These are phyloP conservation scores for Dictyophora rubrovolvata DNA, from an alignment of 768 basidiomycete genomes.

Conservation along the genomic window DNA sequence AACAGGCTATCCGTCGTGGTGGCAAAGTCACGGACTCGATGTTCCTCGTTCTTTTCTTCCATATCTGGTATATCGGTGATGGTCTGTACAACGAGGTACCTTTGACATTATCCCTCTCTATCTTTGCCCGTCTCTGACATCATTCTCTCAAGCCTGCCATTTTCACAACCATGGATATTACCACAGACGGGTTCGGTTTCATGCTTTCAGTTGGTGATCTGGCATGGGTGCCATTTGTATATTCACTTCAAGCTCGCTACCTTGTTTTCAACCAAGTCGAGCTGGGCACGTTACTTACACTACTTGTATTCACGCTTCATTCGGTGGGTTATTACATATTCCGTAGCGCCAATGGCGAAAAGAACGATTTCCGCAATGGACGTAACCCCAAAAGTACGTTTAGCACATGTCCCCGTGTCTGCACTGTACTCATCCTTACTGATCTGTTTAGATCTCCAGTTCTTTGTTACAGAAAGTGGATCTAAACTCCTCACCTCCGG, in stretches of 20 bases:
- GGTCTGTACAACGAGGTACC: conserved; percentile 82
- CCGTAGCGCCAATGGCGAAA: conserved; percentile 79
- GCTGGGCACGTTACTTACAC: conserved; percentile 51
- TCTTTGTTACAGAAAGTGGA: conserved; percentile 72
- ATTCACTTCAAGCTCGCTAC: conserved; percentile 88
- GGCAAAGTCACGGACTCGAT: conserved; percentile 78
- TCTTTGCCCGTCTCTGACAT: neutral
- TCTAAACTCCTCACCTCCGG: conserved; percentile 88
- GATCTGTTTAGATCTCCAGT: conserved; percentile 61
- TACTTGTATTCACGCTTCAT: conserved; percentile 54
- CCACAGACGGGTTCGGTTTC: conserved; percentile 95
- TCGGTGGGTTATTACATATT: conserved; percentile 84
- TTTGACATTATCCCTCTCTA: conserved; percentile 7
- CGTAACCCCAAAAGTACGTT: conserved; percentile 82
- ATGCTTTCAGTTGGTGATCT: conserved; percentile 95
- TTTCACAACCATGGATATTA: conserved; percentile 96
- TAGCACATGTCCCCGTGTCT: neutral
- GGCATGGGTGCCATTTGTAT: conserved; percentile 89
- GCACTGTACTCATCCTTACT: neutral
- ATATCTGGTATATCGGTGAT: conserved; percentile 80
- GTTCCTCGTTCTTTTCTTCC: conserved; percentile 81
- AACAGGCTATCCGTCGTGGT: conserved; percentile 78
- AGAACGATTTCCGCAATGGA: conserved; percentile 92
- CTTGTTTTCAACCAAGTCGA: conserved; percentile 83
- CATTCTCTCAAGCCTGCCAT: conserved; percentile 56